These are phyloP conservation scores for Wickerhamiella australiensis DNA, from an alignment of 805 yeast species.

Conservation along the genomic window DNA sequence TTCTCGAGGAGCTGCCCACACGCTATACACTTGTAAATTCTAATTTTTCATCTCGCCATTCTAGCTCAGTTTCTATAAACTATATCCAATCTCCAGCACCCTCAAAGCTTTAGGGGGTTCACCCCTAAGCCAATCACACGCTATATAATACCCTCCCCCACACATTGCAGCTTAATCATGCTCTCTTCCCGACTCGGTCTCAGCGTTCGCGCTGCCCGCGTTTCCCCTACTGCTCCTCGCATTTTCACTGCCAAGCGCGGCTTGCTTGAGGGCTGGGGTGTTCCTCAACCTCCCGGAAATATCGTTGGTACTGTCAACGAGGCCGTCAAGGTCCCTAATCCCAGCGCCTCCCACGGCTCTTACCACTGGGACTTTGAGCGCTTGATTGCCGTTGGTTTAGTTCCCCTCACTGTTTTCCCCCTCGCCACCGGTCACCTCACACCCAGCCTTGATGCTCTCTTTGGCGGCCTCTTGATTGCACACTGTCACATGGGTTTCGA, in stretches of 20 bases:
- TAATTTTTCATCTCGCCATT: not conserved
- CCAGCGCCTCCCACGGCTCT: slow-evolving; percentile 62
- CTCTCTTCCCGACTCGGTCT: slow-evolving; percentile 11
- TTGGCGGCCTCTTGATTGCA: slow-evolving; percentile 52
- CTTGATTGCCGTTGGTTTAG: slow-evolving; percentile 50
- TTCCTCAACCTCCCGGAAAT: slow-evolving; percentile 79
- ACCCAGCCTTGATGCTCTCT: slow-evolving; percentile 59
- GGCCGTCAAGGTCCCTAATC: slow-evolving; percentile 56
- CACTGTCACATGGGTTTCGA: slow-evolving; percentile 82
- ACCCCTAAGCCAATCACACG: slow-evolving; percentile 8
- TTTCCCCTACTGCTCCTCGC: slow-evolving; percentile 8
- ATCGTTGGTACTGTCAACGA: slow-evolving; percentile 91
- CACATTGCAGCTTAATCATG: slow-evolving; percentile 7
- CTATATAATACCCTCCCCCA: not conserved
- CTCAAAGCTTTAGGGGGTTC: too few species aligned
- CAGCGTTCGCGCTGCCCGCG: slow-evolving; percentile 4
- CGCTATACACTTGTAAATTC: not conserved
- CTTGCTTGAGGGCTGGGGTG: slow-evolving; percentile 26
- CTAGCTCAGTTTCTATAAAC: not conserved
- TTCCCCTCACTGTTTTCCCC: slow-evolving; percentile 70
- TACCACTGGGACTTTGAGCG: slow-evolving; percentile 92
- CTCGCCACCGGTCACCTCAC: slow-evolving; percentile 60
- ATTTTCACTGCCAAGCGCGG: slow-evolving; percentile 15
- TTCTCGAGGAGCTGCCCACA: too few species aligned
- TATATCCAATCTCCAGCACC: too few species aligned